Evolutionary conservation across 306 rosid genomes (phyloP), one percentile per base, ranked within the genome.

Genomic region (Ormosia semicastrata): DNA sequence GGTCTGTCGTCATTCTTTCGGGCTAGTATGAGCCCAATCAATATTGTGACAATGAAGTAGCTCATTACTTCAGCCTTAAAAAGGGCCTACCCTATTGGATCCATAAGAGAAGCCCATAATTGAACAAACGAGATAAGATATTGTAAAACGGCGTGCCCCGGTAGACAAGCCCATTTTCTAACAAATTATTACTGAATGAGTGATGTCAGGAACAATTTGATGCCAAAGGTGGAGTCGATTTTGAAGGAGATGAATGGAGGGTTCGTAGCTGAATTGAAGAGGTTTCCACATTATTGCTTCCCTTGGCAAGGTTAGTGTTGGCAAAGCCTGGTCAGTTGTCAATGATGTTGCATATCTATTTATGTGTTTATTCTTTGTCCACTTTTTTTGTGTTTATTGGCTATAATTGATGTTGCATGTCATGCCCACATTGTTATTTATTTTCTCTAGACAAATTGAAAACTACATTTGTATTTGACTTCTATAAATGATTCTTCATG

Each of bases 231-330:
- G 46, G 82, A 86, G 68, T 91, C 69, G 50, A 86, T 91, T 49
- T 57, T 87, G 50, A 59, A 39, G 82, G 91, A 89, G 50, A 89
- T 88, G 93, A 71, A n/a, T n/a, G n/a, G n/a, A 81, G 89, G 85
- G 59, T 87, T 89, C 11, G 29, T 84, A 33, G 43, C 14, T 34
- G 88, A 89, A 78, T 57, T 91, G 75, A 89, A 86, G 83, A 80
- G 71, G 76, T 89, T 89, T 84, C 90, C 93, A 1, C 90, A 37
- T n/a, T n/a, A n/a, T n/a, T n/a, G n/a, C n/a, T n/a, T n/a, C n/a
- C n/a, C n/a, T n/a, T n/a, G n/a, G n/a, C n/a, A n/a, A n/a, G n/a
- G n/a, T n/a, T n/a, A n/a, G n/a, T n/a, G n/a, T n/a, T n/a, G n/a
- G n/a, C n/a, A n/a, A n/a, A n/a, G n/a, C n/a, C n/a, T n/a, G n/a